A percentile compares a stretch with the other conserved stretches of the same genome.
phyloP scores from a whole-genome alignment of 2,329 filamentous ascomycete species.

The Chrysoporthe deuterocubensis region DNA sequence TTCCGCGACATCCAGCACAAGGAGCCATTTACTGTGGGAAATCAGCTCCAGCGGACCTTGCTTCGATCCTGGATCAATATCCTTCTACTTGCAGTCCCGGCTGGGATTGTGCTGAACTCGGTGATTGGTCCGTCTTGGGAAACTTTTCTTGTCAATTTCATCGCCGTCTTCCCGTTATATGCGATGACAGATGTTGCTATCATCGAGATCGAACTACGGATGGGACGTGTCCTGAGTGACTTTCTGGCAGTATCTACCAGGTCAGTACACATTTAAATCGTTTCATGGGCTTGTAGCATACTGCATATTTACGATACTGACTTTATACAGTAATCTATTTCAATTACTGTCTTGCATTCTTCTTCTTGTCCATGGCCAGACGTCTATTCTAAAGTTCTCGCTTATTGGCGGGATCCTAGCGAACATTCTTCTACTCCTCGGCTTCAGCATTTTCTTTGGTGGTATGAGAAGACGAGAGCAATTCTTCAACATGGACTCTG shows the following conservation, averaged over 20 bases:
- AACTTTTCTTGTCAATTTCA: slow-evolving; percentile 16
- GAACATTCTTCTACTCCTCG: slow-evolving; percentile 22
- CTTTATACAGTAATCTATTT: slow-evolving; percentile 1
- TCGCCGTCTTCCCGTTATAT: slow-evolving; percentile 21
- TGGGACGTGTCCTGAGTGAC: slow-evolving; percentile 4
- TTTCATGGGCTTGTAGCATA: no score
- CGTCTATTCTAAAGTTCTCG: slow-evolving; percentile 17
- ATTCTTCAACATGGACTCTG: slow-evolving; percentile 7
- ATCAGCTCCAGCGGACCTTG: slow-evolving; percentile 16
- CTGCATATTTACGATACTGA: no score
- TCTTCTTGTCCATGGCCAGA: slow-evolving; percentile 6
- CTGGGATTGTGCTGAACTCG: slow-evolving; percentile 6
- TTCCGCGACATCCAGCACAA: no score
- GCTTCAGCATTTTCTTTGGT: slow-evolving; percentile 15
- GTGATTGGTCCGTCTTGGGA: background rate
- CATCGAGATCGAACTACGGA: slow-evolving; percentile 14
- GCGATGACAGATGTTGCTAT: slow-evolving; percentile 19
- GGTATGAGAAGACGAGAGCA: slow-evolving; percentile 13
- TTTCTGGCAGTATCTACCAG: slow-evolving; percentile 17
- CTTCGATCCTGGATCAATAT: slow-evolving; percentile 18
- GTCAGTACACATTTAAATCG: no score
- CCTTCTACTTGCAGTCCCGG: slow-evolving; percentile 10
- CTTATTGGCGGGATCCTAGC: slow-evolving; percentile 22
- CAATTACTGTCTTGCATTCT: slow-evolving; percentile 18
- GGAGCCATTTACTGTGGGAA: slow-evolving; percentile 6